These are phyloP conservation scores for Phytomonas sp. DNA, from an alignment of 208 protist species.

Conservation along the genomic window DNA sequence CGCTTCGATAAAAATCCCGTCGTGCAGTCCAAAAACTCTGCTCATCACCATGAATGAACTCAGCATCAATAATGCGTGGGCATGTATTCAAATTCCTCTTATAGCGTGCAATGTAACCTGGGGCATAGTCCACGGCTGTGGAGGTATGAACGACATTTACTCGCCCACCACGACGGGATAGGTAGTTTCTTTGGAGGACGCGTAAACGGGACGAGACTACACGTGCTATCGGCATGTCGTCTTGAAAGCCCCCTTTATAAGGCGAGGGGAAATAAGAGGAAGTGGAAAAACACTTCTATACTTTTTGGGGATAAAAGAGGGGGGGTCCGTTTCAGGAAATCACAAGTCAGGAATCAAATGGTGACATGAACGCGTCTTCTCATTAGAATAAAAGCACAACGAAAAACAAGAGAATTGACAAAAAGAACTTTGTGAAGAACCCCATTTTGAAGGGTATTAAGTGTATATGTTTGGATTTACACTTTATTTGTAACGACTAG, in stretches of 20 bases:
- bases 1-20: slow-evolving; percentile 52
- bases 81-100: slow-evolving; percentile 23
- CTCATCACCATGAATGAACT: slow-evolving; percentile 75
- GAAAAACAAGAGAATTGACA: neutral
- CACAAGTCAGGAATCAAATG: neutral
- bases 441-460: neutral
- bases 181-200: slow-evolving; percentile 55
- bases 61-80: slow-evolving; percentile 72
- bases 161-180: slow-evolving; percentile 62
- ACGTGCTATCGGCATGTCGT: slow-evolving; percentile 12
- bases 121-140: slow-evolving; percentile 57
- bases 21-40: slow-evolving; percentile 65
- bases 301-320: neutral
- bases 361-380: neutral
- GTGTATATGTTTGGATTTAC: neutral
- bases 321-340: neutral
- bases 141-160: slow-evolving; percentile 28
- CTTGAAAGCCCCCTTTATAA: neutral
- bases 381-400: neutral
- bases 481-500: neutral
- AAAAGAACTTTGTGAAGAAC: slow-evolving; percentile 3
- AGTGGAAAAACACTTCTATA: slow-evolving; percentile 1
- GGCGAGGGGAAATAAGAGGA: slow-evolving; percentile 12
- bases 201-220: slow-evolving; percentile 45
- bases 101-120: slow-evolving; percentile 31